Conservation (phyloP, 1,139 yeast species). For the Candida mesenterica region DNA sequence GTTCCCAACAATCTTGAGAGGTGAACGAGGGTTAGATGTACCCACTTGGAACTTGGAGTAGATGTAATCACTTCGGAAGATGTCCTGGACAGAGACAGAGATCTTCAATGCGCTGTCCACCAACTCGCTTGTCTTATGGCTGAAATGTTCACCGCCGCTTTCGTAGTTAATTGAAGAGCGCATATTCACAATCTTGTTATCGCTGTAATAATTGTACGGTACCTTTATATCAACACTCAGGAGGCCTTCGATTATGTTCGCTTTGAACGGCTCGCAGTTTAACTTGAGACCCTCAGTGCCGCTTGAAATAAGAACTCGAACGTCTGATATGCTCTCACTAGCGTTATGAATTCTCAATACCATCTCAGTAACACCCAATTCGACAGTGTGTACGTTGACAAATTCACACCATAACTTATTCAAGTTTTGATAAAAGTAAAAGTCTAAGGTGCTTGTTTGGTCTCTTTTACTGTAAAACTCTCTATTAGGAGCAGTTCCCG, state of each 20-base stretch:
- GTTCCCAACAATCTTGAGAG: constrained; percentile 53
- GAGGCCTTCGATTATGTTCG: background rate
- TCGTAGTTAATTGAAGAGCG: constrained; percentile 33
- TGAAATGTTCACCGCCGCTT: constrained; percentile 19
- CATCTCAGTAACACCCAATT: constrained; percentile 23
- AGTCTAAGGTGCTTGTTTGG: background rate
- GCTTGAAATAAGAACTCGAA: constrained; percentile 17
- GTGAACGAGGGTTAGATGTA: constrained; percentile 49
- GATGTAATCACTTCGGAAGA: constrained; percentile 53
- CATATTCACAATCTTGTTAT: constrained; percentile 25
- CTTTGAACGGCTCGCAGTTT: constrained; percentile 6
- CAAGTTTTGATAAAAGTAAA: constrained; percentile 17
- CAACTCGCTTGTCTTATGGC: constrained; percentile 25
- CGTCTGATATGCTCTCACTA: constrained; percentile 12
- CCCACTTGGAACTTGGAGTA: constrained; percentile 71
- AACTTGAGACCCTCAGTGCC: constrained; percentile 19
- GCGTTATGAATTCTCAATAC: constrained; percentile 24
- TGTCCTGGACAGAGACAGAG: constrained; percentile 77
- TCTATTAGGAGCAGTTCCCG: background rate
- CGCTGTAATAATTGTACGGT: constrained; percentile 27
- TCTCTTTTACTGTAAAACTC: constrained; percentile 1
- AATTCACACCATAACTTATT: constrained; percentile 25
- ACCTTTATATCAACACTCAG: constrained; percentile 15
- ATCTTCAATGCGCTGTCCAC: constrained; percentile 54
- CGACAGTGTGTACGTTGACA: constrained; percentile 16